Base-by-base conservation (phyloP, 2,329 filamentous ascomycete genomes). In the Fusarium drepaniforme region DNA sequence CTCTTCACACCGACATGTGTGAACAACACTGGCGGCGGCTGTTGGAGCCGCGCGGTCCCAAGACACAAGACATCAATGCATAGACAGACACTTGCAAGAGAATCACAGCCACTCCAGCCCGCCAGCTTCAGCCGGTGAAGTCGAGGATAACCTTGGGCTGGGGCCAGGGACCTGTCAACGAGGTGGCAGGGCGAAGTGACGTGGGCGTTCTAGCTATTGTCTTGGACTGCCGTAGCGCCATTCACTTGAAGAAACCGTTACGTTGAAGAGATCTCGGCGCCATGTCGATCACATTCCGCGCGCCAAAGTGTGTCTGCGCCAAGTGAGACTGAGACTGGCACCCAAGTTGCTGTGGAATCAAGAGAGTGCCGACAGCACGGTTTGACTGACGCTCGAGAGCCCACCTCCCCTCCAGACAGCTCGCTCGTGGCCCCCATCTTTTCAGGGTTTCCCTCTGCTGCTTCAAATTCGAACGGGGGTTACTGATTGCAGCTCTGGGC, bases 121-220 rank as follows among this genome's bases (percentile, higher is more conserved):
- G 68, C 59, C 58, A 69, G 63, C 66, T 61, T 72, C 63, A 66
- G 62, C 62, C 63, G 63, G 63, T 56, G n/a, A 59, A 62, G 56
- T 63, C 63, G 28, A 64, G 16, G 57, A 58, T 66, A 58, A 44
- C 40, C 46, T 59, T 33, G 56, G 42, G 40, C 62, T 61, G 38
- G 64, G 49, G 49, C 65, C 53, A 44, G 33, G 49, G 35, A 60
- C 35, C 30, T 53, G 58, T 51, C 49, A 46, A 66, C 57, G 38
- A 38, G 66, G 66, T 23, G 56, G 56, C 33, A 38, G 35, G 56
- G 33, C 33, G 21, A 40, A 59, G 57, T 16, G 57, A 59, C 57
- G 57, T 59, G 33, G 57, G 30, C 37, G 35, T 59, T 40, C 21
- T 66, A 11, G 21, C 63, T 16, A 40, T 57, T 23, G 12, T n/a